Base-by-base conservation (phyloP, 108 stramenopile species). In the Fragilariopsis cylindrus region DNA sequence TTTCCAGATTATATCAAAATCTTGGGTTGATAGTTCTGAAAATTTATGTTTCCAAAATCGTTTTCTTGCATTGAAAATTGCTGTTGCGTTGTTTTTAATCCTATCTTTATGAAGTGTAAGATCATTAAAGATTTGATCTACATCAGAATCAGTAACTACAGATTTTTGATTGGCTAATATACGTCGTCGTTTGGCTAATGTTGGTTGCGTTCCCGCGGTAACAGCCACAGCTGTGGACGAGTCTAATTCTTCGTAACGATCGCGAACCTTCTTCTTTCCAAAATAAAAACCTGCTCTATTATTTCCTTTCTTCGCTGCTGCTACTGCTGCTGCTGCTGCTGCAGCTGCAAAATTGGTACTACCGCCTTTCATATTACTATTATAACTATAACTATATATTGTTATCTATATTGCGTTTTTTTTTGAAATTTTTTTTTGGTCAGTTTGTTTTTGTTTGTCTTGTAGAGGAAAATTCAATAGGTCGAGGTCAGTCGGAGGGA, bases 1-100 rank as follows among this genome's bases (percentile, higher is more conserved):
- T 41, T 49, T 30, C 48, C 48, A 68, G 30, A 68, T 52, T 47
- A 8, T 52, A 48, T 68, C 39, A 48, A 68, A 68, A 68, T 68
- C 67, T 52, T 8, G 39, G 16, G 48, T 68, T 16, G 67, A 50
- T 13, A 68, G 49, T 11, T 44, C 46, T 7, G 49, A 68, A 50
- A 68, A 68, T 68, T 68, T 40, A 39, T 52, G 47, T 68, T 68
- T 68, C 67, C 67, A 68, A 48, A 49, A 68, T 16, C 49, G 48
- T 50, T 52, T 68, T 39, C 67, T 48, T 5, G 48, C 67, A 8
- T 49, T 68, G 19, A 68, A 9, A 48, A 16, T 8, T 6, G 46
- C 11, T 5, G 49, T 8, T 18, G 47, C 5, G 40, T 48, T 47
- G 18, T 18, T 48, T 52, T 11, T 18, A 30, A 68, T 68, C 50